These are phyloP conservation scores for Suillus cothurnatus DNA, from an alignment of 768 basidiomycete genomes.

Conservation along the genomic window DNA sequence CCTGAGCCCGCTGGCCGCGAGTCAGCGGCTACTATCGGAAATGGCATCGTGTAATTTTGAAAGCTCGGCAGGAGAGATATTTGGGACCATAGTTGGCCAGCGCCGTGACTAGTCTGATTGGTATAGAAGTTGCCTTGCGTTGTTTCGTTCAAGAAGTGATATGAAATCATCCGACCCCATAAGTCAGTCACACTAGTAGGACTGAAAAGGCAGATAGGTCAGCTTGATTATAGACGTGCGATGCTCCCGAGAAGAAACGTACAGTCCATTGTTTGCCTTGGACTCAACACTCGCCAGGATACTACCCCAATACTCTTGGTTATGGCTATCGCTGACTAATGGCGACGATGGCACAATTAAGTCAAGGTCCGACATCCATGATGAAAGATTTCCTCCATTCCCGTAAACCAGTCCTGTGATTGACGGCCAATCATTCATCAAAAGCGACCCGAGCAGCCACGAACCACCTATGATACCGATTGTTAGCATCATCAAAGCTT, in stretches of 20 bases:
- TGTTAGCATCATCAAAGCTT: neutral
- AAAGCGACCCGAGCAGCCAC: constrained; percentile 66
- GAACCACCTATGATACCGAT: constrained; percentile 51
- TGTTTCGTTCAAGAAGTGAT: constrained; percentile 75
- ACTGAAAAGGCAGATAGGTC: constrained; percentile 31
- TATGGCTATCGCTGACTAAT: constrained; percentile 45
- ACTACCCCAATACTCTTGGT: constrained; percentile 56
- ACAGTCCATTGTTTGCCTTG: constrained; percentile 58
- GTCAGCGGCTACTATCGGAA: constrained; percentile 67
- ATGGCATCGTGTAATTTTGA: constrained; percentile 52
- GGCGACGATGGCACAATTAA: constrained; percentile 57
- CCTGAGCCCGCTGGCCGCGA: constrained; percentile 51
- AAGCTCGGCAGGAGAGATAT: constrained; percentile 55
- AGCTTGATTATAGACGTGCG: neutral
- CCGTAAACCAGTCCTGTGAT: constrained; percentile 63
- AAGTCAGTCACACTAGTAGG: constrained; percentile 67
- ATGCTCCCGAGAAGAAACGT: constrained; percentile 26
- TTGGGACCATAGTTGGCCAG: constrained; percentile 70
- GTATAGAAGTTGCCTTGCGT: constrained; percentile 59
- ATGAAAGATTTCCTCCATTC: constrained; percentile 43
- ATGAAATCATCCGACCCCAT: constrained; percentile 65
- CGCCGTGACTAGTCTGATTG: constrained; percentile 62
- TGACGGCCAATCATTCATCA: constrained; percentile 64
- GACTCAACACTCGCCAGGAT: constrained; percentile 56
- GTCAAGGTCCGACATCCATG: constrained; percentile 60